A percentile compares a stretch with the other conserved stretches of the same genome.
phyloP scores from a whole-genome alignment of 2,329 filamentous ascomycete genomes.

The Drechslerella dactyloides region DNA sequence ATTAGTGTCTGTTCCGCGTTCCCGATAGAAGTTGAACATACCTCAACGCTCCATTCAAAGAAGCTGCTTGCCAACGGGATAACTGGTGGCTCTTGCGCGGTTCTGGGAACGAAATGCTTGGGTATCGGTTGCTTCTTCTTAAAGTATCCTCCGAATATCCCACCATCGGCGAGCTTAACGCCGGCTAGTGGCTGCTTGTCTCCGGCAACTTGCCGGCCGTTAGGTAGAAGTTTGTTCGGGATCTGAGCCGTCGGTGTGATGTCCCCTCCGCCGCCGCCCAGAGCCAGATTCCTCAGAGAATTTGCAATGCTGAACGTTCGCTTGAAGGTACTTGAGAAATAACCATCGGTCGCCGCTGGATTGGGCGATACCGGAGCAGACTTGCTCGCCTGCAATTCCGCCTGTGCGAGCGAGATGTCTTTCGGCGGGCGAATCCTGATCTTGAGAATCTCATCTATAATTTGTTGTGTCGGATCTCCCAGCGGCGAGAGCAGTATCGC shows the following conservation, averaged over 20 bases:
- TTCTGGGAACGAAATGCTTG: constrained; percentile 72
- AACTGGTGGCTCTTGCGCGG: constrained; percentile 65
- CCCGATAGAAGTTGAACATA: constrained; percentile 56
- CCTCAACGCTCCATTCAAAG: constrained; percentile 90
- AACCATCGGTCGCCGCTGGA: constrained; percentile 64
- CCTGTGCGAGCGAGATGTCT: constrained; percentile 54
- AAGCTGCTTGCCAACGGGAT: constrained; percentile 84
- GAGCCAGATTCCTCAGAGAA: constrained; percentile 68
- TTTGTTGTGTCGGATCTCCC: constrained; percentile 70
- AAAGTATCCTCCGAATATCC: constrained; percentile 57
- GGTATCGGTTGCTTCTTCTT: constrained; percentile 74
- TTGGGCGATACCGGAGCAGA: constrained; percentile 61
- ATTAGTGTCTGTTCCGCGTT: no score
- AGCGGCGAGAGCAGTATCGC: constrained; percentile 78
- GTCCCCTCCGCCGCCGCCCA: constrained; percentile 59
- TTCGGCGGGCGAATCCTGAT: constrained; percentile 56
- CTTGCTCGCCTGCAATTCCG: constrained; percentile 57
- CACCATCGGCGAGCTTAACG: constrained; percentile 55
- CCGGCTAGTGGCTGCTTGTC: constrained; percentile 55
- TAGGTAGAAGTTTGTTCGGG: constrained; percentile 34
- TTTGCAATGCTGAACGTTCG: constrained; percentile 70
- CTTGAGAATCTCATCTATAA: constrained; percentile 75
- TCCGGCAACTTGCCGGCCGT: constrained; percentile 37
- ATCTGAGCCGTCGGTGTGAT: constrained; percentile 56
- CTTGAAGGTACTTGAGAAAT: constrained; percentile 67